Conservation (phyloP, 2,329 filamentous ascomycete genomes). For the Trichoderma atroviride region DNA sequence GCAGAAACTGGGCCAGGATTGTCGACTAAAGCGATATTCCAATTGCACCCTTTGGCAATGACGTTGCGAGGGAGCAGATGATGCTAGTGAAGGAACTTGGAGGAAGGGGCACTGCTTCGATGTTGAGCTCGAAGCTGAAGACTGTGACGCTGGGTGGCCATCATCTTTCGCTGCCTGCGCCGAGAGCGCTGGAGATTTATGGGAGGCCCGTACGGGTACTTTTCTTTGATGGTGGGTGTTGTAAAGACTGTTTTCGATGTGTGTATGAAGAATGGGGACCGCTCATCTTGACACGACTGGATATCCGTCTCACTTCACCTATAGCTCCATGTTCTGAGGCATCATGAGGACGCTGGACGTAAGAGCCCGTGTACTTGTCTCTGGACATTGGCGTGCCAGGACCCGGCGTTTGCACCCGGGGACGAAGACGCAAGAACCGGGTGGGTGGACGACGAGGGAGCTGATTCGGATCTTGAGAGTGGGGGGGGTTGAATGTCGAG, state of each 20-base stretch:
- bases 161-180: constrained; percentile 70
- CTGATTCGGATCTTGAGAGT: no score
- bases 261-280: constrained; percentile 24
- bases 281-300: constrained; percentile 75
- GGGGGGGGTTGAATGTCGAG: no score
- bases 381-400: no score
- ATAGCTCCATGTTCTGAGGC: constrained; percentile 92
- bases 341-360: no score
- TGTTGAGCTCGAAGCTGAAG: constrained; percentile 49
- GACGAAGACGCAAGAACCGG: no score
- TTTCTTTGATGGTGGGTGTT: constrained; percentile 63
- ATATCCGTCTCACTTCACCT: constrained; percentile 77
- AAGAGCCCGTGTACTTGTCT: no score
- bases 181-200: constrained; percentile 66
- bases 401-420: no score
- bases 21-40: constrained; percentile 92
- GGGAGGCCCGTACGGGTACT: constrained; percentile 67
- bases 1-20: constrained; percentile 75
- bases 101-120: constrained; percentile 42
- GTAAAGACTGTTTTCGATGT: background rate
- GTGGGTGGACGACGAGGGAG: no score
- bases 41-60: constrained; percentile 84
- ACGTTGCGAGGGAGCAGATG: constrained; percentile 80
- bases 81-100: constrained; percentile 72
- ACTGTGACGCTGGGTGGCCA: constrained; percentile 74